phyloP scores from a whole-genome alignment of 352 stramenopile species.

The Phytophthora syringae region DNA sequence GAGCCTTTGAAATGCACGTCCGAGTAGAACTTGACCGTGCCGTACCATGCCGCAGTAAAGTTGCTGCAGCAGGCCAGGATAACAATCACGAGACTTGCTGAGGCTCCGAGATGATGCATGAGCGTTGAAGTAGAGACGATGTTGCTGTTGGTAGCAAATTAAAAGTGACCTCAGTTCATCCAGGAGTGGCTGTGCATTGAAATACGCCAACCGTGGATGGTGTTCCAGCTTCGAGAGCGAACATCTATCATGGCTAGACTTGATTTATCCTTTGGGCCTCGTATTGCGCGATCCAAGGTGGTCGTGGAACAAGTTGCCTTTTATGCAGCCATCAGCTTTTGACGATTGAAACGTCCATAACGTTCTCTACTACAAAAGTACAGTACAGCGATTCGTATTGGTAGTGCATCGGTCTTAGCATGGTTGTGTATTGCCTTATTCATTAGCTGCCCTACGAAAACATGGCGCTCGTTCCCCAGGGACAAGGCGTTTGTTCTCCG shows the following conservation, averaged over 20 bases:
- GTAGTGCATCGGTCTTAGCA: too few relatives aligned
- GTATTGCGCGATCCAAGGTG: not conserved
- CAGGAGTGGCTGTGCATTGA: not conserved
- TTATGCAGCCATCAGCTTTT: not conserved
- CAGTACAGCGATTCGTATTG: too few relatives aligned
- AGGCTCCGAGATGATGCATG: not conserved
- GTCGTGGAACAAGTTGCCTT: not conserved
- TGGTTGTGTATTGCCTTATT: too few relatives aligned
- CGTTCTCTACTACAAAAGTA: too few relatives aligned
- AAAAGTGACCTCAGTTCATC: not conserved
- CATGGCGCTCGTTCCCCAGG: constrained; percentile 33
- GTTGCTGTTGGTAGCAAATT: not conserved
- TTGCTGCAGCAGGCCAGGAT: constrained; percentile 6
- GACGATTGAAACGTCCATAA: too few relatives aligned
- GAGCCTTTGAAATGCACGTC: constrained; percentile 19
- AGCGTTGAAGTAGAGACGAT: not conserved
- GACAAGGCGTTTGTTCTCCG: constrained; percentile 20
- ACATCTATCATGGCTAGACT: not conserved
- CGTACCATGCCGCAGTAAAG: constrained; percentile 23
- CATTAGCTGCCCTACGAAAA: too few relatives aligned
- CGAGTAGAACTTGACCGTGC: constrained; percentile 21
- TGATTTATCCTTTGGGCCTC: not conserved
- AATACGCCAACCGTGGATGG: too few relatives aligned
- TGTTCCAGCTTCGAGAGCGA: not conserved
- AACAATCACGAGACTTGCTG: not conserved